A percentile compares a stretch with the other conserved stretches of the same genome.
These are phyloP conservation scores for Xylaria sp. DNA, from an alignment of 2,329 filamentous ascomycete species.

Conservation along the genomic window DNA sequence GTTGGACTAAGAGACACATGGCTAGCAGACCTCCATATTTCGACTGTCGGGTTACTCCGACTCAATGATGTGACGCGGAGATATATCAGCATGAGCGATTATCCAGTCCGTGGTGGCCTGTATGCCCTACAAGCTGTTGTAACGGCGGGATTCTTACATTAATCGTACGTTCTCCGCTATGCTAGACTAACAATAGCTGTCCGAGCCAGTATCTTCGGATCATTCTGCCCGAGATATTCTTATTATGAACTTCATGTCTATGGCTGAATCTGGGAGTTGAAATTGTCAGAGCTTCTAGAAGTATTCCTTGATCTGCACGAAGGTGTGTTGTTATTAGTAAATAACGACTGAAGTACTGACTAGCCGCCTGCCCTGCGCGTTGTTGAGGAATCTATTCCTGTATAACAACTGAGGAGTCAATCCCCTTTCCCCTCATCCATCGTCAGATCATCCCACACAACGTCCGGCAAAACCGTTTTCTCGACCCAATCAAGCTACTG, in stretches of 20 bases:
- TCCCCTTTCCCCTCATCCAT: slow-evolving; percentile 3
- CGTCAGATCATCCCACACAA: slow-evolving; percentile 1
- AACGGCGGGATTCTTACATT: background rate
- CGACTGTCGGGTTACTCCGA: background rate
- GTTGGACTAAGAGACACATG: background rate
- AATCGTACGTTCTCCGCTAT: background rate
- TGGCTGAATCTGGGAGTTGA: slow-evolving; percentile 1
- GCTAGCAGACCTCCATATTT: background rate
- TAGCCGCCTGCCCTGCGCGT: too few relatives aligned
- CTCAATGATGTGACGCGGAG: background rate
- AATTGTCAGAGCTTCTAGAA: background rate
- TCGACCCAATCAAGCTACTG: background rate
- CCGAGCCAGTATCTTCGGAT: background rate
- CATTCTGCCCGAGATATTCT: background rate
- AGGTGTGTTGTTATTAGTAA: slow-evolving; percentile 4
- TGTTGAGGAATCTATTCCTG: too few relatives aligned
- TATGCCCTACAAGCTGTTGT: background rate
- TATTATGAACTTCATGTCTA: background rate
- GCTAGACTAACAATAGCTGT: slow-evolving; percentile 15
- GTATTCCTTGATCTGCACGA: background rate
- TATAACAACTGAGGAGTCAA: slow-evolving; percentile 2
- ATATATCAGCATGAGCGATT: background rate
- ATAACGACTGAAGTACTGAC: background rate
- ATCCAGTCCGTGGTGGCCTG: background rate
- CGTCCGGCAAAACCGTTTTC: background rate